A percentile compares a stretch with the other conserved stretches of the same genome.
phyloP scores from a whole-genome alignment of 768 basidiomycete genomes.

The Lactarius evosmus region DNA sequence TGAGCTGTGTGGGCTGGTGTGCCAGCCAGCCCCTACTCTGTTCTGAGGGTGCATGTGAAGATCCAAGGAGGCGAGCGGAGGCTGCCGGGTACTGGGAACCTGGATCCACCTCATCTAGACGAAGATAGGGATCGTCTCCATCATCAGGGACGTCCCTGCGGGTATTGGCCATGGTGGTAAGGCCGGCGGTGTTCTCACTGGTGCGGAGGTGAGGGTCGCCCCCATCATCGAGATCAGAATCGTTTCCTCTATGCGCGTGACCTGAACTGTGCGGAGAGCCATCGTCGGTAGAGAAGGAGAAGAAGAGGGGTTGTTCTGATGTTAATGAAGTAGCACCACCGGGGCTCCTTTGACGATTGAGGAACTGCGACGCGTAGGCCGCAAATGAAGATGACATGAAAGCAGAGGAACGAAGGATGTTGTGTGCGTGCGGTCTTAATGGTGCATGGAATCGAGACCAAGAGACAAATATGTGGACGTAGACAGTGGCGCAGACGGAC shows the following conservation, averaged over 20 bases:
- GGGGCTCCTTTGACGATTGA: conserved; percentile 54
- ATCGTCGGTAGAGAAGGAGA: conserved; percentile 80
- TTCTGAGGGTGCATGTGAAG: conserved; percentile 36
- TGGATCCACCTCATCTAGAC: conserved; percentile 65
- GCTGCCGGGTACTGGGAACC: conserved; percentile 37
- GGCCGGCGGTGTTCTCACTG: conserved; percentile 35
- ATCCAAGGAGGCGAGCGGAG: conserved; percentile 39
- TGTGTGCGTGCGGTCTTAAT: conserved; percentile 4
- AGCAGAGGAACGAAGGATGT: background rate
- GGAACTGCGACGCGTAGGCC: conserved; percentile 78
- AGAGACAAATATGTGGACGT: background rate
- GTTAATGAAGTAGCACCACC: conserved; percentile 45
- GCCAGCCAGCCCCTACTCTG: conserved; percentile 61
- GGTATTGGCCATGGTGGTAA: conserved; percentile 33
- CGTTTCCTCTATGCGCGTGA: conserved; percentile 33
- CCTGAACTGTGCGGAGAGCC: conserved; percentile 50
- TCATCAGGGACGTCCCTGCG: conserved; percentile 39
- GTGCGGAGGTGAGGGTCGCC: conserved; percentile 73
- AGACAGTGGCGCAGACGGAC: conserved; percentile 4
- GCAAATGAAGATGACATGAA: conserved; percentile 68
- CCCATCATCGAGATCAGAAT: conserved; percentile 61
- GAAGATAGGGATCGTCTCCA: conserved; percentile 75
- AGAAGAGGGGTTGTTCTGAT: conserved; percentile 78
- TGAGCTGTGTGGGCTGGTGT: conserved; percentile 67
- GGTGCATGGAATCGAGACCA: conserved; percentile 13